phyloP scores from a whole-genome alignment of 352 stramenopile species.

The Lagenidium sp. region DNA sequence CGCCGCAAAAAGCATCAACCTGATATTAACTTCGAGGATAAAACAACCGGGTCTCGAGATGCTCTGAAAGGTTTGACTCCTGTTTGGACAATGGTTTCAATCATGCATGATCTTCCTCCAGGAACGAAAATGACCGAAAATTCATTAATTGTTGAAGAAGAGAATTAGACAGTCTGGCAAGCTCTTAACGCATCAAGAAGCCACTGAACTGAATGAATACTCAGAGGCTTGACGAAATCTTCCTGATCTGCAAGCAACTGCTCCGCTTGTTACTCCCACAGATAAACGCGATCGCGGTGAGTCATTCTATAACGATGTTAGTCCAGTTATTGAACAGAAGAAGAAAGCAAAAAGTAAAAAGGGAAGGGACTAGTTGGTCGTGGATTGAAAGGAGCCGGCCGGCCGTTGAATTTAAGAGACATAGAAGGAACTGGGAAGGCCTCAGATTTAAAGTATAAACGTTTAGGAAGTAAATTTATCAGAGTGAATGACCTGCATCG shows the following conservation, averaged over 20 bases:
- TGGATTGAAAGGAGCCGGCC: not conserved
- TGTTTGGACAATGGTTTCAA: not conserved
- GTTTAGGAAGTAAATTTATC: conserved; percentile 7
- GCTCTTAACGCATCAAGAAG: not conserved
- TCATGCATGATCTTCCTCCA: not conserved
- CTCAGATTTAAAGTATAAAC: conserved; percentile 7
- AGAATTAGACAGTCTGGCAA: not conserved
- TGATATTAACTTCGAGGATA: not conserved
- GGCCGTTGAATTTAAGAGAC: not conserved
- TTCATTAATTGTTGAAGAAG: not conserved
- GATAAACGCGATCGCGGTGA: too few species aligned
- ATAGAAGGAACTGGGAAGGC: conserved; percentile 5
- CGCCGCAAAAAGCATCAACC: not conserved
- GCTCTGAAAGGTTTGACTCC: not conserved
- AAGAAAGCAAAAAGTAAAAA: not conserved
- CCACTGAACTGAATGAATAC: not conserved
- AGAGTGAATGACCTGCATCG: conserved; percentile 1
- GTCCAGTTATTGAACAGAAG: not conserved
- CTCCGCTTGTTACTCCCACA: not conserved
- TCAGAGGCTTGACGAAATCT: not conserved
- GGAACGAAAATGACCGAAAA: not conserved
- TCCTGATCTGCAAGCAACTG: not conserved
- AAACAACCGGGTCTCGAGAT: not conserved
- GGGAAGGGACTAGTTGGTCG: not conserved
- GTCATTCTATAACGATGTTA: not conserved